These are phyloP conservation scores for Parathielavia hyrcaniae DNA, from an alignment of 495 filamentous ascomycete species.

Conservation along the genomic window DNA sequence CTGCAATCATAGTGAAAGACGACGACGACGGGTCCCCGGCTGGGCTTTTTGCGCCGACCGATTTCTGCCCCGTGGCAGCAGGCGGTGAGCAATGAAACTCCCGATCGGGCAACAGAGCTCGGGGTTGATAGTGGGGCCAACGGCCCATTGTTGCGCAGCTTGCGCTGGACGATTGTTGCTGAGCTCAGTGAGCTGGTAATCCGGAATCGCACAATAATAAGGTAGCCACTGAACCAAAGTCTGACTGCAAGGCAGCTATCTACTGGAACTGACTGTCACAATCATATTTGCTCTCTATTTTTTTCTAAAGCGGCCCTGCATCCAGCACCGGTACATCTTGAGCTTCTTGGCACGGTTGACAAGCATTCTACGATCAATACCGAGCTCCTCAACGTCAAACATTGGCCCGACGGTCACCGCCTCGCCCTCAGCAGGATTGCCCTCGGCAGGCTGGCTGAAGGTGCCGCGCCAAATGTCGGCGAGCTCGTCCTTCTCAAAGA, in stretches of 20 bases:
- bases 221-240: no score
- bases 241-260: background rate
- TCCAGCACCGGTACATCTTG: constrained; percentile 98
- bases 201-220: background rate
- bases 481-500: constrained; percentile 84
- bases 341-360: constrained; percentile 84
- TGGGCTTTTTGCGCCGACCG: constrained; percentile 17
- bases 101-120: background rate
- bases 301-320: constrained; percentile 86
- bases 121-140: background rate
- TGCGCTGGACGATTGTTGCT: no score
- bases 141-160: no score
- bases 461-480: constrained; percentile 65
- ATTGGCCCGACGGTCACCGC: constrained; percentile 23
- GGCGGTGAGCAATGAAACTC: constrained; percentile 14
- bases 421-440: constrained; percentile 19
- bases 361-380: constrained; percentile 75
- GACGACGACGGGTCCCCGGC: no score
- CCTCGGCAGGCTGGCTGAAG: constrained; percentile 13
- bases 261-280: no score
- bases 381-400: constrained; percentile 71
- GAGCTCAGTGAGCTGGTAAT: no score
- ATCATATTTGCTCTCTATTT: constrained; percentile 35
- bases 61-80: constrained; percentile 13
- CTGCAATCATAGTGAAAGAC: background rate